Evolutionary conservation across 2,329 filamentous ascomycete genomes (phyloP), one percentile per base, ranked within the genome.

Genomic region (Diaporthe amygdali): DNA sequence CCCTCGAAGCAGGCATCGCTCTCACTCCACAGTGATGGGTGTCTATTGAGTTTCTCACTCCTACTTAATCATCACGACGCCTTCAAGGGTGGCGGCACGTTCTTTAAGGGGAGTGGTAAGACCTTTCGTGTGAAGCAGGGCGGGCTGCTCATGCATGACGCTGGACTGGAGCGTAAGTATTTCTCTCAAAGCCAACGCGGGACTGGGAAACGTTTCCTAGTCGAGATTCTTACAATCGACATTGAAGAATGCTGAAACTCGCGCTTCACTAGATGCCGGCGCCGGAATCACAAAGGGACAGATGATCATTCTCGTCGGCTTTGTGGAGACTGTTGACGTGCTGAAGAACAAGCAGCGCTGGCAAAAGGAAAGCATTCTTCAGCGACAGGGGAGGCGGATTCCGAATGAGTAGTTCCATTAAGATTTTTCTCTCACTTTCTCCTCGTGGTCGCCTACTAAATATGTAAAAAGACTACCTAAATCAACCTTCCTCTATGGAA

Each of bases 1-100:
- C 71, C 71, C 3, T 72, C 71, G 27, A 68, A 72, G 27, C 71
- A 72, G 64, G 68, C 71, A 20, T 72, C 71, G 6, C 71, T 72
- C 10, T 56, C 64, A 44, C 55, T 72, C 20, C 71, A 72, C 55
- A 71, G 63, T 17, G 71, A 72, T 37, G 68, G 71, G 3, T 72
- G 71, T 27, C 64, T 72, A 2, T 25, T 71, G 27, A 72, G 71
- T 47, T 72, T 72, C 47, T 71, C 71, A 27, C 68, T 72, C 12
- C 55, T 72, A 7, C 71, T 72, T 1, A 72, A 72, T 32, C 68
- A 66, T 44, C 68, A 69, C 10, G 55, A 54, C 20, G 69, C 68
- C 27, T 72, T 72, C 22, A 25, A 64, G 27, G 71, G 71, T 22
- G 71, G 71, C n/a, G 71, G 71, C 41, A 72, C 71, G 14, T 72